Percentiles rank a stretch among this genome's conserved stretches.
phyloP scores from a whole-genome alignment of 495 filamentous ascomycete genomes.

The Tuber calosporum region DNA sequence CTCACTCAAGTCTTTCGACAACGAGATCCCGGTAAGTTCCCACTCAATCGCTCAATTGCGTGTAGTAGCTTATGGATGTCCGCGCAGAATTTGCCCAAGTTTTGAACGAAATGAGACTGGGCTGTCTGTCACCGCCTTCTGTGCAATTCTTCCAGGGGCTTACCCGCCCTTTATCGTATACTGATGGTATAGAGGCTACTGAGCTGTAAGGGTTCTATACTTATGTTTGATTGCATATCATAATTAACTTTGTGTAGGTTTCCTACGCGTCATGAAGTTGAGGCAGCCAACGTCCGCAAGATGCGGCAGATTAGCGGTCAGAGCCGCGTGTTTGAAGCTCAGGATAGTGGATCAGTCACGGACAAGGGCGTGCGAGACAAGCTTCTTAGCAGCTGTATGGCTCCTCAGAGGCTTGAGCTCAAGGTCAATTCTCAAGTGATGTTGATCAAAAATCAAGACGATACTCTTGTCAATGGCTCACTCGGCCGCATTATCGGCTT shows the following conservation, averaged over 20 bases:
- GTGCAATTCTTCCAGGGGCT: constrained; percentile 64
- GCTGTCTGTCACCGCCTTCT: constrained; percentile 63
- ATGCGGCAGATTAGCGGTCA: constrained; percentile 66
- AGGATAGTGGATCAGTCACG: constrained; percentile 65
- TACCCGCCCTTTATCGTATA: constrained; percentile 59
- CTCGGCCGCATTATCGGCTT: constrained; percentile 78
- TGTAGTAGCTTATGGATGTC: constrained; percentile 31
- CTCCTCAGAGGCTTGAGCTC: constrained; percentile 63
- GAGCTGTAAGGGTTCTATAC: constrained; percentile 58
- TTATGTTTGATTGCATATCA: constrained; percentile 8
- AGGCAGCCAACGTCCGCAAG: constrained; percentile 68
- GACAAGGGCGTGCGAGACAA: constrained; percentile 65
- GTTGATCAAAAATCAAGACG: constrained; percentile 99
- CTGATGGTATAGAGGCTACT: constrained; percentile 77
- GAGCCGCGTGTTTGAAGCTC: constrained; percentile 58
- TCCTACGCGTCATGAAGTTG: constrained; percentile 83
- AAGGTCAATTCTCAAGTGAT: constrained; percentile 95
- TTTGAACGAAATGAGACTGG: constrained; percentile 95
- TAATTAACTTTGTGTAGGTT: constrained; percentile 52
- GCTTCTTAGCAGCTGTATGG: constrained; percentile 85
- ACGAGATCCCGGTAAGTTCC: constrained; percentile 64
- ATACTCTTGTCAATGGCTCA: constrained; percentile 85
- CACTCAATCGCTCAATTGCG: constrained; percentile 11
- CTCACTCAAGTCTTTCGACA: constrained; percentile 95
- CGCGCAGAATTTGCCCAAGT: constrained; percentile 72